These are phyloP conservation scores for Trichosanthes cucumerina DNA, from an alignment of 306 rosid genomes.

Conservation along the genomic window DNA sequence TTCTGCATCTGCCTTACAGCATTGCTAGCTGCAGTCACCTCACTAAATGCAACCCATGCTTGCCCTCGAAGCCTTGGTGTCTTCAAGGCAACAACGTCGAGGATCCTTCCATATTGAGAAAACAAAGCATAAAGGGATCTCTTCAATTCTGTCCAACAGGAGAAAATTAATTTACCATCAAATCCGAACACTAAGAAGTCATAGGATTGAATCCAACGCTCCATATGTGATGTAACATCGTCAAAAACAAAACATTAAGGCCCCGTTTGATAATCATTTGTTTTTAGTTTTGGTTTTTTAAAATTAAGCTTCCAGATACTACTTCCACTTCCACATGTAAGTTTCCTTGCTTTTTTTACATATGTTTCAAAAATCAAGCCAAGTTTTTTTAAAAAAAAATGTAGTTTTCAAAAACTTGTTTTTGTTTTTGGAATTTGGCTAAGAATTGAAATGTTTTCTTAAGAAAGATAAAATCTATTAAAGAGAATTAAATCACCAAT, in stretches of 20 bases:
- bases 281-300: too few species aligned
- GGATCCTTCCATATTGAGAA: constrained; percentile 92
- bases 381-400: too few species aligned
- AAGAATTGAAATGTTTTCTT: too few species aligned
- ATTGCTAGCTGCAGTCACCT: constrained; percentile 94
- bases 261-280: not conserved
- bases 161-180: not conserved
- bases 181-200: not conserved
- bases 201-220: not conserved
- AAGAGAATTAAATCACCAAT: too few species aligned
- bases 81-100: constrained; percentile 91
- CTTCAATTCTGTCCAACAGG: constrained; percentile 54
- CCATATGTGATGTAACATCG: not conserved
- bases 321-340: too few species aligned
- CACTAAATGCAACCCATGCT: constrained; percentile 95
- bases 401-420: too few species aligned
- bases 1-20: constrained; percentile 99
- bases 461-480: too few species aligned
- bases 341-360: too few species aligned
- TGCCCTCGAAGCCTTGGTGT: constrained; percentile 89
- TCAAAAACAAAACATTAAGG: not conserved
- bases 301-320: too few species aligned
- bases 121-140: constrained; percentile 84
- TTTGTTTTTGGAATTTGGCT: too few species aligned
- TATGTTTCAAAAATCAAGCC: too few species aligned